Base-by-base conservation (phyloP, 1,139 yeast genomes). In the Candida mesenterica region DNA sequence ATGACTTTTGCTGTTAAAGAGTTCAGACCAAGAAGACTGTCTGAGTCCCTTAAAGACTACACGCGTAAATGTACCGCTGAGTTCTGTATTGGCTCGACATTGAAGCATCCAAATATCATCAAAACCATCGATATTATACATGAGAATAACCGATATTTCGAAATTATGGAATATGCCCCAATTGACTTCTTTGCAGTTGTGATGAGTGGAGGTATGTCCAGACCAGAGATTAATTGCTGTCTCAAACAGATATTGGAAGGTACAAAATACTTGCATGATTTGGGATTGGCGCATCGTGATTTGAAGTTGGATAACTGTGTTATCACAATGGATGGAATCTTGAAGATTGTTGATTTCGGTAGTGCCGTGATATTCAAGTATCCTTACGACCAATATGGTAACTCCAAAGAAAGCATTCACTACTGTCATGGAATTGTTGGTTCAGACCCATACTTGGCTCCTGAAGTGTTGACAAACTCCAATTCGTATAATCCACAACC, bases 131-230 rank as follows among this genome's bases (percentile, higher is more conserved):
- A 94, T 57, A 88, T 92, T 27, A 79, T 90, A 39, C 85, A 87
- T 52, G 97, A 89, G 52, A 82, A 81, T 47, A 86, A 82, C 43
- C 78, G 89, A 47, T 87, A 87, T 55, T 92, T 81, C 58, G 97
- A 94, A 60, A 90, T 94, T 33, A 92, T 94, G 98, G 98, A 94
- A 58, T 94, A 87, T 57, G 94, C 97, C 40, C 97, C 96, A 15
- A 85, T 84, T 41, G 99, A 94, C 61, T 84, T 90, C 57, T 94
- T 94, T 65, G 96, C 97, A 2, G 90, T 92, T 32, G 98, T 94
- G 28, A 94, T 94, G 99, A 84, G 95, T 34, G 96, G 96, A 29
- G 78, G 82, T 49, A 89, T 94, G 97, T 69, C 86, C 12, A 71
- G 83, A 45, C 78, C 75, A 32, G 97, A 94, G 59, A 77, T 92